phyloP scores from a whole-genome alignment of 495 filamentous ascomycete species.

The Talaromyces adpressus region DNA sequence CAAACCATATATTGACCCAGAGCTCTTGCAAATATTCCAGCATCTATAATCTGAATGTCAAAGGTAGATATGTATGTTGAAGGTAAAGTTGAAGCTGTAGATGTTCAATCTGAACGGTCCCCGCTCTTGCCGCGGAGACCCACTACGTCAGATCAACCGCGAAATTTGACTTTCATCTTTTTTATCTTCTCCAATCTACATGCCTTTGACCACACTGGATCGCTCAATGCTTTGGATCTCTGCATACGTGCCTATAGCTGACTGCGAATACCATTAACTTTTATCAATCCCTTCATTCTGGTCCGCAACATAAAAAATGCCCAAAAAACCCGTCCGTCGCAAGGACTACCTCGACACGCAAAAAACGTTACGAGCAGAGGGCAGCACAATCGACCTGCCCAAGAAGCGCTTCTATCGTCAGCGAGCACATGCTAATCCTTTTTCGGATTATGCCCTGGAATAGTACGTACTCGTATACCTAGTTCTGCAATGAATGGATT shows the following conservation, averaged over 20 bases:
- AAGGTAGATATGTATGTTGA: neutral
- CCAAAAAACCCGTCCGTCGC: constrained; percentile 49
- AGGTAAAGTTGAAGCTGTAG: neutral
- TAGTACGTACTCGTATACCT: constrained; percentile 56
- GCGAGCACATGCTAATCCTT: constrained; percentile 93
- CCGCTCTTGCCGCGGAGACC: neutral
- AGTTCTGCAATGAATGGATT: constrained; percentile 1
- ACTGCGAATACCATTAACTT: neutral
- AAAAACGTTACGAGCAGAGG: constrained; percentile 29
- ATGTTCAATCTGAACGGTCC: neutral
- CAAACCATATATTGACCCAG: neutral
- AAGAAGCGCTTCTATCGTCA: constrained; percentile 95
- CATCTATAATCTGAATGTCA: too few relatives aligned
- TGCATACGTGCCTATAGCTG: neutral
- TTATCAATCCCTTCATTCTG: neutral
- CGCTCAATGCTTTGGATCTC: neutral
- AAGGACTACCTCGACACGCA: constrained; percentile 53
- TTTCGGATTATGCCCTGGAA: constrained; percentile 80
- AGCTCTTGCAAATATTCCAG: neutral
- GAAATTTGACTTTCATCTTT: neutral
- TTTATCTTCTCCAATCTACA: neutral
- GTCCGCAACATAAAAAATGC: neutral
- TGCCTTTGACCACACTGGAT: neutral
- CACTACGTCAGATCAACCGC: constrained; percentile 4
- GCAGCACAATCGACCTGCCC: constrained; percentile 50